Evolutionary conservation across 495 filamentous ascomycete genomes (phyloP).

Genomic region (Penicillium steckii): DNA sequence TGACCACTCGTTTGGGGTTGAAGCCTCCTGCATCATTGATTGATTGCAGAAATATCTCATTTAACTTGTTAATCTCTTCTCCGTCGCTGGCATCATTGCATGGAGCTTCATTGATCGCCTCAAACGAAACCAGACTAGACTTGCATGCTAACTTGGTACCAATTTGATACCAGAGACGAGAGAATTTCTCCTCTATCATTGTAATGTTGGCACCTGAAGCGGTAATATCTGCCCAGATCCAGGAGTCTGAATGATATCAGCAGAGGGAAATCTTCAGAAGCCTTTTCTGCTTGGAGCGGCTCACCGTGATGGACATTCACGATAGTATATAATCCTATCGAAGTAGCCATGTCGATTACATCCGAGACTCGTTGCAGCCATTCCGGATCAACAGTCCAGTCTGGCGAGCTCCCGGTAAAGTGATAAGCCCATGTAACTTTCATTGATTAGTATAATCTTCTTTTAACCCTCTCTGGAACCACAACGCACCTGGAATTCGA

Average conservation of each 20-base stretch:
- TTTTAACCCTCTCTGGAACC: neutral
- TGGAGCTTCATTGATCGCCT: conserved; percentile 60
- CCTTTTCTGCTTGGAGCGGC: neutral
- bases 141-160: conserved; percentile 55
- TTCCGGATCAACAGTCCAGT: conserved; percentile 50
- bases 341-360: conserved; percentile 56
- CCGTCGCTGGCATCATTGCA: conserved; percentile 51
- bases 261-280: neutral
- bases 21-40: conserved; percentile 55
- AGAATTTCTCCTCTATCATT: conserved; percentile 56
- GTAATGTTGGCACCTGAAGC: conserved; percentile 45
- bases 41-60: conserved; percentile 56
- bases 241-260: conserved; percentile 37
- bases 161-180: conserved; percentile 59
- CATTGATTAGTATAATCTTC: conserved; percentile 4
- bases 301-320: conserved; percentile 59
- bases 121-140: conserved; percentile 54
- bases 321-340: conserved; percentile 50
- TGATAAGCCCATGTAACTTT: conserved; percentile 60
- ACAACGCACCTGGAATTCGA: conserved; percentile 50
- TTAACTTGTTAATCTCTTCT: conserved; percentile 52
- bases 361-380: conserved; percentile 62
- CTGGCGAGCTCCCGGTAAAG: conserved; percentile 48
- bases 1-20: conserved; percentile 57
- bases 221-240: conserved; percentile 59